phyloP scores from a whole-genome alignment of 352 stramenopile species.

The Thalassiosira livingstoniorum region DNA sequence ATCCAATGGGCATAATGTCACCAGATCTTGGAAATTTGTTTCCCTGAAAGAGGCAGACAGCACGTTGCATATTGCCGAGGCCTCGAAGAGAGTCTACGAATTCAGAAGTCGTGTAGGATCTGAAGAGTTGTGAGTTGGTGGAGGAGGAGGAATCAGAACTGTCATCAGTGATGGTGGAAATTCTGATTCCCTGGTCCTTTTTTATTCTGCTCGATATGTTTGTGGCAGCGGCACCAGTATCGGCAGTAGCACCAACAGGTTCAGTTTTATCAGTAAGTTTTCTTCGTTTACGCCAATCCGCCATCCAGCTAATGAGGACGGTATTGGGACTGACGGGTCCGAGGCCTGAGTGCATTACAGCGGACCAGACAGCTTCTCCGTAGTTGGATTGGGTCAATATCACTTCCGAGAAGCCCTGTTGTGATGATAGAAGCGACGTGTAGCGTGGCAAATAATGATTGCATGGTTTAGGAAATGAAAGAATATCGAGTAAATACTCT shows the following conservation, averaged over 20 bases:
- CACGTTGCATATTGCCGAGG: conserved; percentile 73
- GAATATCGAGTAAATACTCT: background rate
- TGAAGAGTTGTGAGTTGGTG: conserved; percentile 23
- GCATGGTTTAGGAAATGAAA: background rate
- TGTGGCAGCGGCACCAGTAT: background rate
- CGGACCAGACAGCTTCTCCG: conserved; percentile 45
- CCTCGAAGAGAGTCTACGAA: conserved; percentile 76
- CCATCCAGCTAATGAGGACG: conserved; percentile 63
- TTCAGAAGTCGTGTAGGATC: conserved; percentile 42
- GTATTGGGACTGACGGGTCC: conserved; percentile 68
- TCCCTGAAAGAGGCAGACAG: conserved; percentile 81
- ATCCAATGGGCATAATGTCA: conserved; percentile 44
- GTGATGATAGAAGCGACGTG: background rate
- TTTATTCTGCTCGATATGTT: too few species aligned
- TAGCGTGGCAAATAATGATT: background rate
- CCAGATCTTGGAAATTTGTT: conserved; percentile 24
- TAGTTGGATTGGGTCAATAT: conserved; percentile 50
- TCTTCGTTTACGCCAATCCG: conserved; percentile 40
- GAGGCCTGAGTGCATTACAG: conserved; percentile 58
- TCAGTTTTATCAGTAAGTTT: conserved; percentile 9
- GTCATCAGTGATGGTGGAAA: background rate
- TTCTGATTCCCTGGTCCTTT: too few species aligned
- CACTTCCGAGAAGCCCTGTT: conserved; percentile 60
- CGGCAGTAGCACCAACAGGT: background rate
- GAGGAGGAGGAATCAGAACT: background rate